Evolutionary conservation across 2,329 filamentous ascomycete species (phyloP).

Genomic region (Paraphoma chrysanthemicola): DNA sequence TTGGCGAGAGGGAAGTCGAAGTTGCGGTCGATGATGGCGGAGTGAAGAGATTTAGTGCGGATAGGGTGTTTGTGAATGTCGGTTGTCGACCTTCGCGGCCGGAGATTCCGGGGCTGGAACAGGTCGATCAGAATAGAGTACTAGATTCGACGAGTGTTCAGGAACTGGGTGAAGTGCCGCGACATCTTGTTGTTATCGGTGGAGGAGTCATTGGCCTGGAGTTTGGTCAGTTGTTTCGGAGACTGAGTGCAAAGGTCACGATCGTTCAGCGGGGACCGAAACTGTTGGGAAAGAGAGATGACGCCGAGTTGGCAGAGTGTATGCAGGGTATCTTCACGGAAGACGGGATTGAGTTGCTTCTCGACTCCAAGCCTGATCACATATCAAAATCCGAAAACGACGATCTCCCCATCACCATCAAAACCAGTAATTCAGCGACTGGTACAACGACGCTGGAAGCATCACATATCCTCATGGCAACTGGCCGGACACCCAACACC

Average conservation of each 20-base stretch:
- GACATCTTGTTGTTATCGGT: constrained; percentile 60
- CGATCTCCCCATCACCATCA: constrained; percentile 30
- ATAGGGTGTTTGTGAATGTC: constrained; percentile 56
- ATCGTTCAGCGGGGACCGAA: constrained; percentile 55
- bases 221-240: constrained; percentile 60
- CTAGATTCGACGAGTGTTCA: constrained; percentile 58
- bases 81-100: constrained; percentile 55
- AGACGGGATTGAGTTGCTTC: constrained; percentile 56
- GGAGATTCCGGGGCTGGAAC: constrained; percentile 47
- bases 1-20: constrained; percentile 47
- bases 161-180: constrained; percentile 56
- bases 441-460: constrained; percentile 36
- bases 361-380: constrained; percentile 37
- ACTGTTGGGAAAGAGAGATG: constrained; percentile 54
- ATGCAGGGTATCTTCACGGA: constrained; percentile 54
- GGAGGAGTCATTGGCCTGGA: constrained; percentile 63
- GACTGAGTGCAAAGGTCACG: constrained; percentile 59
- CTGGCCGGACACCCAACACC: constrained; percentile 60
- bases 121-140: constrained; percentile 43
- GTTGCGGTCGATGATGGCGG: constrained; percentile 30
- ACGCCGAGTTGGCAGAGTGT: constrained; percentile 55
- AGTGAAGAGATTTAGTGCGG: constrained; percentile 43
- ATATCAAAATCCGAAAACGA: constrained; percentile 18
- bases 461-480: constrained; percentile 60
- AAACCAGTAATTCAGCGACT: background rate